Evolutionary conservation across 2,329 filamentous ascomycete genomes (phyloP), one percentile per base, ranked within the genome.

Genomic region (Fusarium equiseti): DNA sequence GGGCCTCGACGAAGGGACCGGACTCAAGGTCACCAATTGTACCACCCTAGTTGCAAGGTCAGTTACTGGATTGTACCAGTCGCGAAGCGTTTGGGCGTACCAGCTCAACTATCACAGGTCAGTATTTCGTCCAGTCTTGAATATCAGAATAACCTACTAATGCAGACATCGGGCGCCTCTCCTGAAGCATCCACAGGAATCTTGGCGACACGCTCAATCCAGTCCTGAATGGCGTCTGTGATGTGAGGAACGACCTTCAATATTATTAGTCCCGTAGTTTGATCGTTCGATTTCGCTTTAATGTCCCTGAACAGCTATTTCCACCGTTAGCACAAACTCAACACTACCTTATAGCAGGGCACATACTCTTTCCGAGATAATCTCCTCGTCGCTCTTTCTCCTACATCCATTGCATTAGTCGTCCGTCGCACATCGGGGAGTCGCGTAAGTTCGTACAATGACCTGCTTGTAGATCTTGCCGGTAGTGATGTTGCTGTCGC

Each of bases 401-500:
- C 66, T 78, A 35, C 12, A 57, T 26, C 24, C 59, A 26, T 44
- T 27, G 22, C 40, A 50, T 63, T 26, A 66, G 24, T 45, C 13
- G 18, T 49, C 2, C 15, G 16, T 58, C 38, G 24, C 13, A 5
- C 32, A 15, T 27, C 7, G 22, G 5, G 11, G 11, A 8, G 32
- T 62, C 24, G 32, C 6, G 38, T 15, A n/a, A 20, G 48, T 42
- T 58, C 87, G 85, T 77, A 91, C 87, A 75, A 97, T 94, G 57
- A 98, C 95, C 76, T 92, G 89, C 77, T 93, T 87, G 83, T 98
- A 98, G 74, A 98, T 94, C 85, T 98, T 98, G 78, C 96, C 96
- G 8, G 95, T 97, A 6, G 96, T 99, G 81, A 99, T 97, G 82
- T 98, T 98, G 85, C 95, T 94, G 75, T 97, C 94, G 67, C 91